Conservation (phyloP, 1,284 basidiomycete genomes). For the Prillingera fragicola region DNA sequence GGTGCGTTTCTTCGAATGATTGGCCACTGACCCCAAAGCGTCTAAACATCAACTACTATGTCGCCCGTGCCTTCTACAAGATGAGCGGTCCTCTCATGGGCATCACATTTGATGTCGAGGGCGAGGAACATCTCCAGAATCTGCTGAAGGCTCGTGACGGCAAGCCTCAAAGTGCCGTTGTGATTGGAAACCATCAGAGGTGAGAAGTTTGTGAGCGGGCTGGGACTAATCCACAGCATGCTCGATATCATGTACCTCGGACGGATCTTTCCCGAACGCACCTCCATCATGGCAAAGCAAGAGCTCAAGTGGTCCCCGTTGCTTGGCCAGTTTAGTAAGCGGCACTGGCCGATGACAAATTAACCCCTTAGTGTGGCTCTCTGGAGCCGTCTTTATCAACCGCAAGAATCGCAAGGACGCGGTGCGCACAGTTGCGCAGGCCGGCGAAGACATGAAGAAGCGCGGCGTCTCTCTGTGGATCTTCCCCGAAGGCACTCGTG, state of each 20-base stretch:
- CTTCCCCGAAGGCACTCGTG: constrained; percentile 88
- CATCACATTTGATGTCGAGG: constrained; percentile 72
- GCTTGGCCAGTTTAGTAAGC: constrained; percentile 74
- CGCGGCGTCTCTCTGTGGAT: constrained; percentile 71
- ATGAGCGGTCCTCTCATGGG: constrained; percentile 64
- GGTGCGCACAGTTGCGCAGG: constrained; percentile 67
- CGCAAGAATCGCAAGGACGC: constrained; percentile 72
- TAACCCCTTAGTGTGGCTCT: constrained; percentile 60
- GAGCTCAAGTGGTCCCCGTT: constrained; percentile 78
- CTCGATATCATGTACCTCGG: constrained; percentile 80
- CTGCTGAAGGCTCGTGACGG: constrained; percentile 53
- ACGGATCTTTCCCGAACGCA: constrained; percentile 73
- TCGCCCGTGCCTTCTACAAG: constrained; percentile 78
- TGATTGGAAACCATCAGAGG: constrained; percentile 89
- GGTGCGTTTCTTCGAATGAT: constrained; percentile 23
- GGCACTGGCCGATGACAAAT: neutral
- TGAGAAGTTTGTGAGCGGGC: constrained; percentile 17
- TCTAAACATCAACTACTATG: constrained; percentile 77
- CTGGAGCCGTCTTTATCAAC: constrained; percentile 91
- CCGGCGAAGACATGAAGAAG: constrained; percentile 74
- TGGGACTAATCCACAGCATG: constrained; percentile 52
- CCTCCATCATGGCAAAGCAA: constrained; percentile 91
- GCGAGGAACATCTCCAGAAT: constrained; percentile 66
- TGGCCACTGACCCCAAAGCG: constrained; percentile 47
- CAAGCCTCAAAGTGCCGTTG: constrained; percentile 52